Evolutionary conservation across 805 yeast species (phyloP).

Genomic region (Metschnikowia corniflorae): DNA sequence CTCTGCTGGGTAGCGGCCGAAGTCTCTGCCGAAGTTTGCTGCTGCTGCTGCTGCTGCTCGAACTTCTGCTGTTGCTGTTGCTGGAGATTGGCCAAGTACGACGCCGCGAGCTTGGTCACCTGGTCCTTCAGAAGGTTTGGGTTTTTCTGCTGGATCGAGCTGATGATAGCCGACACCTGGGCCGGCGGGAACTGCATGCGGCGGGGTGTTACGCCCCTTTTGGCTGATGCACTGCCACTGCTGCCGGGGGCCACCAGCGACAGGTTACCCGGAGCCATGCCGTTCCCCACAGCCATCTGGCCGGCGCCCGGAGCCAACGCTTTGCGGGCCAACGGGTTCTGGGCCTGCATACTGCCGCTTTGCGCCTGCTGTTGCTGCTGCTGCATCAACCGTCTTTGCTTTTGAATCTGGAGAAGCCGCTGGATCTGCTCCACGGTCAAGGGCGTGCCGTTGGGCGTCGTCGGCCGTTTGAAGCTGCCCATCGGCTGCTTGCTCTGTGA

Average conservation of each 20-base stretch:
- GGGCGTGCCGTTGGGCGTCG: constrained; percentile 54
- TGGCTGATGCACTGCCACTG: constrained; percentile 1
- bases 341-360: constrained; percentile 1
- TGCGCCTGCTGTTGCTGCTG: constrained; percentile 32
- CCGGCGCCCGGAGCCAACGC: not conserved
- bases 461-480: constrained; percentile 31
- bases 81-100: constrained; percentile 56
- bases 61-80: constrained; percentile 44
- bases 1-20: constrained; percentile 12
- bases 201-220: constrained; percentile 13
- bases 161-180: constrained; percentile 63
- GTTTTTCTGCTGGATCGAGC: constrained; percentile 61
- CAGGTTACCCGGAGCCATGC: not conserved
- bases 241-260: not conserved
- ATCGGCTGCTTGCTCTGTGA: constrained; percentile 11
- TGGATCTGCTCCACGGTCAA: constrained; percentile 61
- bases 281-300: not conserved
- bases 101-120: constrained; percentile 63
- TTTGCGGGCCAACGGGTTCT: constrained; percentile 3
- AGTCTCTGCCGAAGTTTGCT: constrained; percentile 14
- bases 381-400: constrained; percentile 47
- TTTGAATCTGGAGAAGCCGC: constrained; percentile 50
- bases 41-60: constrained; percentile 9
- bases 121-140: constrained; percentile 62
- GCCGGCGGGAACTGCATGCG: constrained; percentile 51